phyloP scores from a whole-genome alignment of 2,329 filamentous ascomycete species.

The Cladosporium sp. region DNA sequence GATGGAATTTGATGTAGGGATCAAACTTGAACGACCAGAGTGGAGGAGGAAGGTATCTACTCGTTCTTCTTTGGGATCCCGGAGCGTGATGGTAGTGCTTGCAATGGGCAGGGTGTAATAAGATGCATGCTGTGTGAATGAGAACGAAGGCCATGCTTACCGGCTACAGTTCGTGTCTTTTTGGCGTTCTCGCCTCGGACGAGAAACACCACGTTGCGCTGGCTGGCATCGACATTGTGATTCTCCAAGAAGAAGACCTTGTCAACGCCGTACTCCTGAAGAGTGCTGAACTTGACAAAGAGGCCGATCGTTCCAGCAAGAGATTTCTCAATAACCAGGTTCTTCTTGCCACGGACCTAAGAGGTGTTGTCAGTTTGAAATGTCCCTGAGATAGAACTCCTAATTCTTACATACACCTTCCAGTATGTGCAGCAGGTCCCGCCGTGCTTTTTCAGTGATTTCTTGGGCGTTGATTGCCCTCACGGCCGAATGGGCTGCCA shows the following conservation, averaged over 20 bases:
- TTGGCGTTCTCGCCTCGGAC: conserved; percentile 83
- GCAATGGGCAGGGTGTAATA: not conserved
- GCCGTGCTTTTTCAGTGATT: conserved; percentile 75
- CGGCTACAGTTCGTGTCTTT: conserved; percentile 79
- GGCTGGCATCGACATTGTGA: conserved; percentile 86
- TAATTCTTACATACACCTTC: conserved; percentile 75
- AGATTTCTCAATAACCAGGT: conserved; percentile 85
- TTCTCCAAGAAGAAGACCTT: conserved; percentile 97
- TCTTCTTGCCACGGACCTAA: conserved; percentile 97
- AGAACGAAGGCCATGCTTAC: conserved; percentile 47
- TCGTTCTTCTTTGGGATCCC: conserved; percentile 59
- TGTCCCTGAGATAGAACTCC: conserved; percentile 3
- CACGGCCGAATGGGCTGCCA: conserved; percentile 47
- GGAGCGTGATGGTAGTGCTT: conserved; percentile 12
- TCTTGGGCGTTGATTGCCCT: conserved; percentile 68
- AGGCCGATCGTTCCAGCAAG: conserved; percentile 85
- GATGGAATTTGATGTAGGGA: conserved; percentile 28
- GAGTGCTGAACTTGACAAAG: conserved; percentile 89
- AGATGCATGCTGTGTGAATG: not conserved
- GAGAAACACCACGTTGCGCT: conserved; percentile 92
- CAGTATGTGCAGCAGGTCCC: conserved; percentile 83
- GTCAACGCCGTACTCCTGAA: conserved; percentile 96
- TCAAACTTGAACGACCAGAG: conserved; percentile 48
- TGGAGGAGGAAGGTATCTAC: conserved; percentile 45
- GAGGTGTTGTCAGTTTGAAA: conserved; percentile 17